Evolutionary conservation across 116 monocot genomes (phyloP), one percentile per base, ranked within the genome.

Genomic region (Dioscorea cayenensis): DNA sequence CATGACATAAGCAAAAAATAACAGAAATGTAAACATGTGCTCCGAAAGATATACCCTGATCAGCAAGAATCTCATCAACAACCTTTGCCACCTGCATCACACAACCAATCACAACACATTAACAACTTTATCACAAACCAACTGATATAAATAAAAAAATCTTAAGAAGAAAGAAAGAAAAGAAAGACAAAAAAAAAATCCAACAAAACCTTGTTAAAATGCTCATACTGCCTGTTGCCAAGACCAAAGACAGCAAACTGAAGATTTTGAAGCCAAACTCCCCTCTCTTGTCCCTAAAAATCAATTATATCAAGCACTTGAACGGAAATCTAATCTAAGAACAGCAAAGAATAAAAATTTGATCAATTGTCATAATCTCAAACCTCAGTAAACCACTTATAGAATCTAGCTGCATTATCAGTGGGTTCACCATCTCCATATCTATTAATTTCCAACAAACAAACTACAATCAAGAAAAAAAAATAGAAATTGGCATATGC

Each of bases 381-480:
- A 70, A 95, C 96, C 92, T 92, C 96, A 18, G 85, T 82, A 61
- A 96, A 96, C 96, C 92, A 96, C 88, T 86, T 92, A 70, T 87
- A 92, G 67, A 92, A 96, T 68, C 87, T 87, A 16, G 96, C 92
- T 19, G 92, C 96, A 83, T 96, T 96, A 76, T 96, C 96, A 50
- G 96, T 96, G 18, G 96, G 96, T 60, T 96, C 96, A 8, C 95
- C 96, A 75, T 96, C 96, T 52, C 92, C 96, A 76, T 96, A 96
- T 11, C 96, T 96, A 70, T 55, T n/a, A 23, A 72, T 32, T 67
- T 20, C 20, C 55, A 36, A 67, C 29, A 19, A 16, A 71, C 55
- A 43, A 27, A 67, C 63, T 23, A 51, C 43, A 51, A 32, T 66
- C 75, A 51, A 68, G 12, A 28, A 66, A 25, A 36, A 17, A 66